These are phyloP conservation scores for Lablab purpureus DNA, from an alignment of 306 rosid species.

Conservation along the genomic window DNA sequence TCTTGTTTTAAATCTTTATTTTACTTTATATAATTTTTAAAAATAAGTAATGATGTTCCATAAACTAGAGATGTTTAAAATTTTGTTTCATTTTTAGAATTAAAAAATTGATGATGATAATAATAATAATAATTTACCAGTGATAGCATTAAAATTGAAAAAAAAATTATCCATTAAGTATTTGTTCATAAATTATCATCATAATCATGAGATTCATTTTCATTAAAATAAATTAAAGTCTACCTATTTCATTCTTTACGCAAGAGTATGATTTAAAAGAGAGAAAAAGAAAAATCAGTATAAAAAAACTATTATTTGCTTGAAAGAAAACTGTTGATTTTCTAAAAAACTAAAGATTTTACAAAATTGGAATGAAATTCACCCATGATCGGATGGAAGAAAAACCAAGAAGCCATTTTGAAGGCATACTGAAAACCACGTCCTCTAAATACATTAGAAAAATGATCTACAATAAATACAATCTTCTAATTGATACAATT, in stretches of 20 bases:
- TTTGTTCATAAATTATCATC: neutral
- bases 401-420: neutral
- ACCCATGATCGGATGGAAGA: neutral
- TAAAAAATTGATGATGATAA: no score
- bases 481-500: slow-evolving; percentile 31
- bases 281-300: neutral
- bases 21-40: no score
- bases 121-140: no score
- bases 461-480: slow-evolving; percentile 20
- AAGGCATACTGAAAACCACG: neutral
- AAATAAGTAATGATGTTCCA: neutral
- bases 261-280: no score
- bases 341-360: neutral
- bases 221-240: neutral
- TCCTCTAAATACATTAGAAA: neutral
- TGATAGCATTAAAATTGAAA: neutral
- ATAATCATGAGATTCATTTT: neutral
- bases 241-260: no score
- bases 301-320: neutral
- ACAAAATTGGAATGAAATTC: neutral
- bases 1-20: no score
- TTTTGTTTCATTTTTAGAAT: neutral
- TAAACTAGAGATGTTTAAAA: no score
- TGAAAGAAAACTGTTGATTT: neutral
- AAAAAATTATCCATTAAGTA: neutral